Base-by-base conservation (phyloP, 345 rosid species). In the Gossypium mustelinum region DNA sequence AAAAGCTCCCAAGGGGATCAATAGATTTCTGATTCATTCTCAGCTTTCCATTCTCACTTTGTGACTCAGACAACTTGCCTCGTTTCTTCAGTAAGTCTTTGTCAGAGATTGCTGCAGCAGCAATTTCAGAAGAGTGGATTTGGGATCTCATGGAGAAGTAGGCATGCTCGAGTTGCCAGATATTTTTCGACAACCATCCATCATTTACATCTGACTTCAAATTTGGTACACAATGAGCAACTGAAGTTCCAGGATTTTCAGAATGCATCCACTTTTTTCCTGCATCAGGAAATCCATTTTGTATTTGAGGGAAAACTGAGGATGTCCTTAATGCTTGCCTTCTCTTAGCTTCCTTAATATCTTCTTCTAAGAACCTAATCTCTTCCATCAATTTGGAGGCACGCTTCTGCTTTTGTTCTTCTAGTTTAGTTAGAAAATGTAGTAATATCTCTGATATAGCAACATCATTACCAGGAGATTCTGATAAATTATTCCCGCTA, bases 141-240 rank as follows among this genome's bases (percentile, higher is more conserved):
- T 87, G 84, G 73, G 92, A 84, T 80, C 92, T 87, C 87, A 81
- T 83, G 76, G 86, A 84, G 86, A 92, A 89, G 83, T 94, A 92
- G 62, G 93, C 97, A 73, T 85, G 86, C 81, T 88, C 97, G 48
- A 94, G 89, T 77, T 87, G 91, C 73, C 77, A 71, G 57, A 90
- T 84, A 85, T 87, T 86, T 81, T 81, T 86, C 72, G 83, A 81
- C 80, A 89, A 84, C 86, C 84, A 84, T 62, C 77, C 76, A 25
- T 85, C 84, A 73, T 86, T 82, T 24, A 77, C 81, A 65, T 76
- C 79, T 48, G 88, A 71, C 55, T 68, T 73, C 55, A 78, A 76
- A 82, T 73, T 61, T 74, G 84, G 75, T 69, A 68, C 73, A 71
- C 78, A 73, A 59, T 80, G 78, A 63, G 78, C 22, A 39, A 22